Evolutionary conservation across 805 yeast genomes (phyloP), one percentile per base, ranked within the genome.

Genomic region (Saturnispora kantuleensis): DNA sequence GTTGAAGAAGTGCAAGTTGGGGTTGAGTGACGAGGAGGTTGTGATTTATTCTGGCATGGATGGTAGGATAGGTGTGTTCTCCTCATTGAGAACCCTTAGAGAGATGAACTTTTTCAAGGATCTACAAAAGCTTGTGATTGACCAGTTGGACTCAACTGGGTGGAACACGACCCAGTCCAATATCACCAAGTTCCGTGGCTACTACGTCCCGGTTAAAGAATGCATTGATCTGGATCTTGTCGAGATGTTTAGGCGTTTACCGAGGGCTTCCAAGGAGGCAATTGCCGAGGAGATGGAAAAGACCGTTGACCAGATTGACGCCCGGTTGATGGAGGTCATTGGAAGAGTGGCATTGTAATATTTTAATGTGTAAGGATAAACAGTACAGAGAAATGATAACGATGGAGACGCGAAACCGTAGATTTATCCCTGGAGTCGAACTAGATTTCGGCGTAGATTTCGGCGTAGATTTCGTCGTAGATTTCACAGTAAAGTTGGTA

Each of bases 211-310:
- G 0, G 74, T 72, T 2, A 81, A 79, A 50, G 73, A 77, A 41
- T 79, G 84, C 2, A 71, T 93, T 35, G 97, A 93, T 63, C 98
- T 98, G 9, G 97, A 93, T 57, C 66, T 85, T 12, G 67, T 90
- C 39, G 96, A 87, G 54, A 58, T 62, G 35, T 84, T 67, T 54
- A 62, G 56, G 39, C 55, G 59, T 9, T 57, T 75, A 16, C 54
- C 56, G 11, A 57, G 60, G 1, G 52, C 64, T 1, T 56, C 59
- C 4, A 68, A 72, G 46, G 52, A 65, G 16, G 59, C 56, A 15
- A 62, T 74, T 28, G 69, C 70, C 7, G 54, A 62, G 11, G 61
- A 62, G 38, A 55, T 77, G 55, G 77, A 75, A 30, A 62, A 75
- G 47, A 54, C 68, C 1, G 71, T 76, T 2, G 55, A 60, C 38